These are phyloP conservation scores for Beta vulgaris DNA, from an alignment of 148 eudicot genomes.

Conservation along the genomic window DNA sequence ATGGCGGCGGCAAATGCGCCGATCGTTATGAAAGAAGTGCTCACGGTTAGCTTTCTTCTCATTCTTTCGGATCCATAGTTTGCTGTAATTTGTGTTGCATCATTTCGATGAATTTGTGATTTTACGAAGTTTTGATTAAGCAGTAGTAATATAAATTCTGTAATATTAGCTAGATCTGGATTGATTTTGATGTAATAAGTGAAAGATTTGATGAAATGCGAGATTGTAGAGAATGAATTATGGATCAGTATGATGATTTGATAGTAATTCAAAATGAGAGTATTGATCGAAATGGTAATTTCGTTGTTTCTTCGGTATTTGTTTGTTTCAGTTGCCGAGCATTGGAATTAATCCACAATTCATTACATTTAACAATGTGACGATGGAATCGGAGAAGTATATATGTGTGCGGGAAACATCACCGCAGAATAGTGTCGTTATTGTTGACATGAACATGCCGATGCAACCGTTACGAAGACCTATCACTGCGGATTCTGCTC, in stretches of 20 bases:
- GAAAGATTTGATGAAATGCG: constrained; percentile 1
- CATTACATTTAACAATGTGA: constrained; percentile 92
- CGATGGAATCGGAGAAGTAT: constrained; percentile 98
- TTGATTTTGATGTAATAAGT: background rate
- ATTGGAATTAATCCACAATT: constrained; percentile 91
- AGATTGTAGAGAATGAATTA: background rate
- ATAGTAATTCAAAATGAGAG: background rate
- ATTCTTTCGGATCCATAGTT: constrained; percentile 14
- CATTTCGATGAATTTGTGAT: background rate
- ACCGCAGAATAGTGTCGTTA: constrained; percentile 95
- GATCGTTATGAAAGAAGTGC: constrained; percentile 87
- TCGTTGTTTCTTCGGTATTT: constrained; percentile 9
- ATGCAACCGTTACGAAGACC: constrained; percentile 93
- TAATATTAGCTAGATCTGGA: constrained; percentile 30
- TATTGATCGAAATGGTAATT: constrained; percentile 14
- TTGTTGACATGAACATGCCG: constrained; percentile 96
- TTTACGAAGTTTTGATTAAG: constrained; percentile 10
- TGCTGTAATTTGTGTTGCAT: constrained; percentile 10
- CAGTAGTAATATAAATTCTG: constrained; percentile 13
- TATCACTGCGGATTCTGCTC: constrained; percentile 93
- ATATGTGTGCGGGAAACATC: constrained; percentile 93
- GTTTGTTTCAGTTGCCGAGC: constrained; percentile 70
- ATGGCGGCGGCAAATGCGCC: constrained; percentile 99
- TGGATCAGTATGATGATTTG: constrained; percentile 19
- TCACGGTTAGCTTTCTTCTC: constrained; percentile 58